Evolutionary conservation across 2,329 filamentous ascomycete species (phyloP).

Genomic region (Incumbomyces delicatus): DNA sequence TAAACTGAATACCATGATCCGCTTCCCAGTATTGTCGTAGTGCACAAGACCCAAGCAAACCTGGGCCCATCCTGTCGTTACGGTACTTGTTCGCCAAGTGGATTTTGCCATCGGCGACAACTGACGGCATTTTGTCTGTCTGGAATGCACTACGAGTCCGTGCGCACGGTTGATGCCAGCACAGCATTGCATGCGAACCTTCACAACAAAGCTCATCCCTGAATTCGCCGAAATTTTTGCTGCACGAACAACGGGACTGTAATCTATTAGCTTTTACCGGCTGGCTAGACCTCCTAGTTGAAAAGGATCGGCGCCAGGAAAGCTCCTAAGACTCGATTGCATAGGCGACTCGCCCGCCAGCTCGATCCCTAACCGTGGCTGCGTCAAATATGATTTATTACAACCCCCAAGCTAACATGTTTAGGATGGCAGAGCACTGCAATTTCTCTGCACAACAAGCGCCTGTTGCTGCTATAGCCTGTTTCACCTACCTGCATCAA

Average conservation of each 20-base stretch:
- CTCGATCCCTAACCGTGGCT: not conserved
- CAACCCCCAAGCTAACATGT: too few relatives aligned
- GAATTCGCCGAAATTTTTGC: conserved; percentile 2
- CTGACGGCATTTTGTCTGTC: too few relatives aligned
- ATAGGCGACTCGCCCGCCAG: conserved; percentile 1
- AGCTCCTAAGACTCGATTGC: not conserved
- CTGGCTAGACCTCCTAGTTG: not conserved
- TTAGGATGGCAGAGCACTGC: not conserved
- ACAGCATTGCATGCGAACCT: conserved; percentile 57
- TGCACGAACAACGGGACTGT: conserved; percentile 11
- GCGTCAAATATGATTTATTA: not conserved
- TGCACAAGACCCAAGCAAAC: too few relatives aligned
- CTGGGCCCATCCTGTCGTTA: too few relatives aligned
- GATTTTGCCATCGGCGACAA: too few relatives aligned
- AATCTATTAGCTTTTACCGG: not conserved
- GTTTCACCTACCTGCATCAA: not conserved
- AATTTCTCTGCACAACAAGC: not conserved
- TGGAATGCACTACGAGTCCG: too few relatives aligned
- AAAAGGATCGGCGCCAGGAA: not conserved
- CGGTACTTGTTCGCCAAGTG: too few relatives aligned
- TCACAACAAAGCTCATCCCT: not conserved
- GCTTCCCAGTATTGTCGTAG: too few relatives aligned
- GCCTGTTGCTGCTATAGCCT: not conserved
- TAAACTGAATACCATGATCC: too few relatives aligned
- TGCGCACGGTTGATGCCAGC: conserved; percentile 57